Conservation (phyloP, 2,329 filamentous ascomycete genomes). For the Colletotrichum coccodes region DNA sequence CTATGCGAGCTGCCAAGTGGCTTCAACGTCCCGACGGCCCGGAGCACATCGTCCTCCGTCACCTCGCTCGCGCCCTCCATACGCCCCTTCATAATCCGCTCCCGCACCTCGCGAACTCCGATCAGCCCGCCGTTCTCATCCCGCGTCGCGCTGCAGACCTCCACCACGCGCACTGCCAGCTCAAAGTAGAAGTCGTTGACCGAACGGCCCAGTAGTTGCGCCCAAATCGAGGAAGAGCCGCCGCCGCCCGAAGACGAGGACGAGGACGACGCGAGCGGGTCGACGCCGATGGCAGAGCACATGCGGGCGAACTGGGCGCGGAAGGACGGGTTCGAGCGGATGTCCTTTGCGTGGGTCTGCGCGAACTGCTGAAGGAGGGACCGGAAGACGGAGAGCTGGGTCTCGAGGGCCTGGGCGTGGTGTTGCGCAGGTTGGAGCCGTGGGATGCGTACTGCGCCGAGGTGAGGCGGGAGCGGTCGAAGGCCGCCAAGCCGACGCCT, state of each 20-base stretch:
- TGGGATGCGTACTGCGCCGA: constrained; percentile 91
- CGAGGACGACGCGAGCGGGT: constrained; percentile 77
- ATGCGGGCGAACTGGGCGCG: constrained; percentile 98
- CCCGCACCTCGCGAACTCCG: constrained; percentile 81
- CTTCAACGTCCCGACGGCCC: constrained; percentile 86
- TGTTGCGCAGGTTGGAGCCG: constrained; percentile 85
- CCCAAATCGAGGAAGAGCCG: constrained; percentile 81
- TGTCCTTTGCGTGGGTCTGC: constrained; percentile 93
- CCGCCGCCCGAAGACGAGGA: constrained; percentile 48
- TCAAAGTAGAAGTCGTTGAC: constrained; percentile 99
- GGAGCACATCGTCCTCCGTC: constrained; percentile 91
- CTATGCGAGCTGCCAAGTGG: constrained; percentile 91
- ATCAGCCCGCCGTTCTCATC: constrained; percentile 94
- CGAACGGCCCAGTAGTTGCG: constrained; percentile 87
- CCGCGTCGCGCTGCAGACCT: constrained; percentile 87
- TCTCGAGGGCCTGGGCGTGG: constrained; percentile 85
- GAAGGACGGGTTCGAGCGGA: constrained; percentile 93
- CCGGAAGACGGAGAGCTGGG: constrained; percentile 95
- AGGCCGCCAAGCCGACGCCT: constrained; percentile 90
- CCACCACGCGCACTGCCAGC: constrained; percentile 93
- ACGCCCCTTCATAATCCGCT: constrained; percentile 77
- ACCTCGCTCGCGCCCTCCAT: constrained; percentile 83
- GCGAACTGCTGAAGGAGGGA: constrained; percentile 95
- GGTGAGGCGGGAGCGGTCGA: constrained; percentile 85
- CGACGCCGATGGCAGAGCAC: constrained; percentile 96